phyloP scores from a whole-genome alignment of 495 filamentous ascomycete species.

The Daldinia decipiens region DNA sequence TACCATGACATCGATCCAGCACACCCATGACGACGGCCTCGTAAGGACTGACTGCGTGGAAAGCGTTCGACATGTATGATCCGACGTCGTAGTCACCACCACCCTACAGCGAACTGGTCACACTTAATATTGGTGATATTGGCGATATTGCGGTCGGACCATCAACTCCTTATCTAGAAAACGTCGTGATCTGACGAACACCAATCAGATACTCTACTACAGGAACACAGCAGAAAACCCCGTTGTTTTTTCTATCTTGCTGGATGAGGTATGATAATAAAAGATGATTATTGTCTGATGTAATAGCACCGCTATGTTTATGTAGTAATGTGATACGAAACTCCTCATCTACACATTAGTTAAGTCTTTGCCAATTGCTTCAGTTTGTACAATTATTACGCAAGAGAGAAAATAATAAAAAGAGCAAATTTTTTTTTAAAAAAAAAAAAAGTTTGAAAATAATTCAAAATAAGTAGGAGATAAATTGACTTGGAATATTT shows the following conservation, averaged over 20 bases:
- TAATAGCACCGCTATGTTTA: not conserved
- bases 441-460: too few species aligned
- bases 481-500: too few species aligned
- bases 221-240: conserved; percentile 18
- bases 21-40: conserved; percentile 19
- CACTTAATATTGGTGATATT: conserved; percentile 13
- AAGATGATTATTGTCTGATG: conserved; percentile 19
- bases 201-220: conserved; percentile 26
- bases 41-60: conserved; percentile 12
- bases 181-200: conserved; percentile 21
- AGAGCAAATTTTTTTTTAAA: too few species aligned
- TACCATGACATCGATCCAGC: conserved; percentile 4
- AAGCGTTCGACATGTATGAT: not conserved
- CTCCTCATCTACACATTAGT: conserved; percentile 18
- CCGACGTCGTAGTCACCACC: conserved; percentile 16
- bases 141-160: conserved; percentile 19
- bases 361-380: too few species aligned
- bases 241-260: conserved; percentile 7
- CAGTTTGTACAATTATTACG: too few species aligned
- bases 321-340: conserved; percentile 18
- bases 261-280: conserved; percentile 11
- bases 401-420: too few species aligned
- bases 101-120: not conserved
- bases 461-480: too few species aligned
- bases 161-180: conserved; percentile 21